phyloP scores from a whole-genome alignment of 495 filamentous ascomycete genomes.

The Xylaria nigripes region DNA sequence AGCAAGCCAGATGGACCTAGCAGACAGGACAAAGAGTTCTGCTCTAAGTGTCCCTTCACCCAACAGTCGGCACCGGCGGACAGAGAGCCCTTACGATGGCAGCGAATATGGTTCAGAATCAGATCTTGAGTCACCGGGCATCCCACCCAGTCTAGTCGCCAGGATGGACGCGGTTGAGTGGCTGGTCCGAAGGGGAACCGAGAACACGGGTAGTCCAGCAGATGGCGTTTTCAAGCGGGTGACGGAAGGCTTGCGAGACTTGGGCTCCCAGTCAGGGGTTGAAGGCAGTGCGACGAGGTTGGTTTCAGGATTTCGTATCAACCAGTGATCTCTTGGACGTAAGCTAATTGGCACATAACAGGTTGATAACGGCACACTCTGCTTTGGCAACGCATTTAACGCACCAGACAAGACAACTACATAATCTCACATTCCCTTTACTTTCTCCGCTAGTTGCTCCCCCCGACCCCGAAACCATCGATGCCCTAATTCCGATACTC shows the following conservation, averaged over 20 bases:
- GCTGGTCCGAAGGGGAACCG: constrained; percentile 61
- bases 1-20: constrained; percentile 25
- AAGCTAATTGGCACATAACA: constrained; percentile 26
- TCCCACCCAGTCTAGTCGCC: constrained; percentile 63
- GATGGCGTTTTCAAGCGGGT: constrained; percentile 66
- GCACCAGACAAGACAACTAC: constrained; percentile 76
- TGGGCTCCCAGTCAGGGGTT: constrained; percentile 71
- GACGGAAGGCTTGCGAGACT: constrained; percentile 63
- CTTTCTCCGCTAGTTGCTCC: constrained; percentile 49
- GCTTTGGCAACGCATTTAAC: constrained; percentile 74
- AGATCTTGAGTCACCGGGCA: constrained; percentile 62
- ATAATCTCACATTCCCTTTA: constrained; percentile 71
- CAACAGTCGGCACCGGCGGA: constrained; percentile 35
- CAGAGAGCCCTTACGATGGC: constrained; percentile 49
- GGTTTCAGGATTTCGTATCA: constrained; percentile 4
- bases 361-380: constrained; percentile 80
- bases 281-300: constrained; percentile 75
- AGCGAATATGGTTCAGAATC: constrained; percentile 61
- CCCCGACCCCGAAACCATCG: constrained; percentile 52
- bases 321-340: too few relatives aligned
- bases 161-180: constrained; percentile 72
- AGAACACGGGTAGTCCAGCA: constrained; percentile 58
- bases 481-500: constrained; percentile 58
- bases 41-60: constrained; percentile 32
- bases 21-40: constrained; percentile 22